Conservation (phyloP, 768 basidiomycete genomes). For the Xanthoconium purpureum region DNA sequence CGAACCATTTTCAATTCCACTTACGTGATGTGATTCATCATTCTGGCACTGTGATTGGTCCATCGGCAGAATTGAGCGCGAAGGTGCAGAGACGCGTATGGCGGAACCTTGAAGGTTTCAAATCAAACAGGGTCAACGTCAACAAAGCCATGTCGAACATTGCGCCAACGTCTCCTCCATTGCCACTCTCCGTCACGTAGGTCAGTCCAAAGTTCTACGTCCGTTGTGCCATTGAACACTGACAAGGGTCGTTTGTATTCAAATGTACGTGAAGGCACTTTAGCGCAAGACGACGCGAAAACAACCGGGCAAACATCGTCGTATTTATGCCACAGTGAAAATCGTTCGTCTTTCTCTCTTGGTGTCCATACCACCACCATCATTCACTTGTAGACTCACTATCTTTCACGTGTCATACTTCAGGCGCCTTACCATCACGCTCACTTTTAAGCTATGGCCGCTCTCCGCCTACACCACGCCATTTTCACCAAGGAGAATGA, state of each 20-base stretch:
- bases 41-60: constrained; percentile 18
- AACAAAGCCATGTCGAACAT: constrained; percentile 8
- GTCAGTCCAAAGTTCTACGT: constrained; percentile 7
- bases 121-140: constrained; percentile 18
- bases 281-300: constrained; percentile 8
- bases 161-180: not conserved
- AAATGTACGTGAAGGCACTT: constrained; percentile 6
- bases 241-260: not conserved
- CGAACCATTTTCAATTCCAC: constrained; percentile 20
- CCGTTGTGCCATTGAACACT: not conserved
- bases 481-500: constrained; percentile 40
- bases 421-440: constrained; percentile 13
- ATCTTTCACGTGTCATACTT: constrained; percentile 6
- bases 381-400: constrained; percentile 12
- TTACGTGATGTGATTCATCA: constrained; percentile 26
- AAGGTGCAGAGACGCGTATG: constrained; percentile 1
- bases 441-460: constrained; percentile 46
- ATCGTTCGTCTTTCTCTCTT: constrained; percentile 10
- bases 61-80: constrained; percentile 7
- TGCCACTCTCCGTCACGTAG: not conserved
- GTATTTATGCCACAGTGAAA: constrained; percentile 15
- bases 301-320: constrained; percentile 1
- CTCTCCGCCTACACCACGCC: constrained; percentile 55
- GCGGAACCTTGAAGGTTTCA: constrained; percentile 17
- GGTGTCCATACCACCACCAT: constrained; percentile 5